These are phyloP conservation scores for Deuterostichococcus epilithicus DNA, from an alignment of 139 green algal species.

Conservation along the genomic window DNA sequence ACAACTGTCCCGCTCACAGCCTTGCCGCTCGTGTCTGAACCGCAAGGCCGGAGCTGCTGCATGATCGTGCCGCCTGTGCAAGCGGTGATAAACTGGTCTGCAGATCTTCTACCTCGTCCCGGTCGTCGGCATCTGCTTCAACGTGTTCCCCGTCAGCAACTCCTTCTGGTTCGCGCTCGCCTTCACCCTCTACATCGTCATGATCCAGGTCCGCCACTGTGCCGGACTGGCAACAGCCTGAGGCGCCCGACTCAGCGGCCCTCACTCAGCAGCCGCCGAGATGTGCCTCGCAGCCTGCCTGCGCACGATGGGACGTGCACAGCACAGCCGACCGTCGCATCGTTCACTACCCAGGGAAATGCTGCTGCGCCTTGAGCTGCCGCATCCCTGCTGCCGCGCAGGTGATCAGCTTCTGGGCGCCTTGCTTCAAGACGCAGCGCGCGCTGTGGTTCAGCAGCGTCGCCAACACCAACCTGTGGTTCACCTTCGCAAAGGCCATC, in stretches of 20 bases:
- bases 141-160: slow-evolving; percentile 16
- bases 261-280: no score
- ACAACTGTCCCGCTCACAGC: no score
- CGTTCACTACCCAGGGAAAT: slow-evolving; percentile 6
- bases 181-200: slow-evolving; percentile 18
- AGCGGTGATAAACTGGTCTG: not conserved
- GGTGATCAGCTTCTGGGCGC: slow-evolving; percentile 1
- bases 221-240: no score
- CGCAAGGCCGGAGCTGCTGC: no score
- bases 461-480: slow-evolving; percentile 20
- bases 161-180: slow-evolving; percentile 15
- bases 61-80: slow-evolving; percentile 1
- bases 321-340: no score
- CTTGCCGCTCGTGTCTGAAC: no score
- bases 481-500: slow-evolving; percentile 7
- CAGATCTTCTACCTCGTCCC: slow-evolving; percentile 4
- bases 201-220: not conserved
- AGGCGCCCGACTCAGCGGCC: no score
- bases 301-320: no score
- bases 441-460: slow-evolving; percentile 1
- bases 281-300: no score
- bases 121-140: slow-evolving; percentile 12
- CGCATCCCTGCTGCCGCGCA: slow-evolving; percentile 7
- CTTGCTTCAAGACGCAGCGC: not conserved
- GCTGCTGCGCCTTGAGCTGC: not conserved